phyloP scores from a whole-genome alignment of 176 grass and related monocot species.

The Hyparrhenia diplandra region DNA sequence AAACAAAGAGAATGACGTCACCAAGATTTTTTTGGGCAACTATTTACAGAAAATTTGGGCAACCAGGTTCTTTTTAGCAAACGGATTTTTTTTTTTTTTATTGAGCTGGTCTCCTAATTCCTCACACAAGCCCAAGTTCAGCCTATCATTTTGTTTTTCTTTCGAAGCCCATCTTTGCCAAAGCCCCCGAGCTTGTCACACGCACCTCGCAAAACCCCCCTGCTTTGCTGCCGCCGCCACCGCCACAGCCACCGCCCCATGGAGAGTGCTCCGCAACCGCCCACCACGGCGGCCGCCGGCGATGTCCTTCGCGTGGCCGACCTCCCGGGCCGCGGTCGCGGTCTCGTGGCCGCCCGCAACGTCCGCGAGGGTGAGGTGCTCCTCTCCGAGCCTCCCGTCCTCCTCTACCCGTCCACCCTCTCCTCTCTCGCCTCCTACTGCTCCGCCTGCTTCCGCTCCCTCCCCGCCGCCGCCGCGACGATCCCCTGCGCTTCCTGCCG shows the following conservation, averaged over 20 bases:
- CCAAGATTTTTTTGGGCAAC: too few species aligned
- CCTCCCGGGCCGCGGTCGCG: constrained; percentile 37
- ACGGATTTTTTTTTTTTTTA: too few species aligned
- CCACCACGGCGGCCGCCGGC: neutral
- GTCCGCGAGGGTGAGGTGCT: constrained; percentile 68
- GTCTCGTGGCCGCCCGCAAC: constrained; percentile 29
- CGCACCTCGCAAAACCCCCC: neutral
- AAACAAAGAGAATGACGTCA: too few species aligned
- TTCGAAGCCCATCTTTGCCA: too few species aligned
- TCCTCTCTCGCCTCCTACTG: constrained; percentile 40
- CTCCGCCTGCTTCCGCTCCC: constrained; percentile 51
- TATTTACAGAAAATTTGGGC: too few species aligned
- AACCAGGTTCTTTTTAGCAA: too few species aligned
- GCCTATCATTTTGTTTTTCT: too few species aligned
- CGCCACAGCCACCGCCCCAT: neutral
- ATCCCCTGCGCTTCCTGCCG: constrained; percentile 3
- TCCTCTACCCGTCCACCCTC: constrained; percentile 55
- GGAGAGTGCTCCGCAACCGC: neutral
- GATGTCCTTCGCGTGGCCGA: constrained; percentile 26
- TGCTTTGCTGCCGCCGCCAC: neutral
- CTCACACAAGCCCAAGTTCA: too few species aligned
- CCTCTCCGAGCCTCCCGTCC: constrained; percentile 44
- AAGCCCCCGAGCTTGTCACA: too few species aligned
- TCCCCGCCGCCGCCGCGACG: neutral
- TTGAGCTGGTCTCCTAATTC: too few species aligned